Evolutionary conservation across 225 moss, liverwort and hornwort genomes (phyloP).

Genomic region (Physcomitrium patens): DNA sequence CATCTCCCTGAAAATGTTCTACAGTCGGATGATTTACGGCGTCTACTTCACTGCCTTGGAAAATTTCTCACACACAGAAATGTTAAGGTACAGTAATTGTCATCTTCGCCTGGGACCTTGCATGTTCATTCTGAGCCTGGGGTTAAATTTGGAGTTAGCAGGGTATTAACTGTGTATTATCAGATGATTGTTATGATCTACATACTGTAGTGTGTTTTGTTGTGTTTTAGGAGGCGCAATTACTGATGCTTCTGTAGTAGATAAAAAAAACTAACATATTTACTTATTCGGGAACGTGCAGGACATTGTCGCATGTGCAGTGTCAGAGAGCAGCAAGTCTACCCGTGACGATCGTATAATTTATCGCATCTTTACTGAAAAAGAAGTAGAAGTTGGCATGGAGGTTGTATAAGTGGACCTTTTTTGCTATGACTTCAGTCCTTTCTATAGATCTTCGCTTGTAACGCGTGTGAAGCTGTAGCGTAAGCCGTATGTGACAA

Average conservation of each 20-base stretch:
- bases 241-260: slow-evolving; percentile 6
- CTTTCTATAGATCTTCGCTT: slow-evolving; percentile 9
- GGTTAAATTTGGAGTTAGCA: slow-evolving; percentile 9
- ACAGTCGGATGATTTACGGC: slow-evolving; percentile 89
- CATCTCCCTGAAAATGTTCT: slow-evolving; percentile 18
- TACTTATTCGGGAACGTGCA: slow-evolving; percentile 36
- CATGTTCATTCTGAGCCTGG: neutral
- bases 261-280: slow-evolving; percentile 17
- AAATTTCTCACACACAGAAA: slow-evolving; percentile 82
- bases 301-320: slow-evolving; percentile 79
- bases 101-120: slow-evolving; percentile 22
- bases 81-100: slow-evolving; percentile 63
- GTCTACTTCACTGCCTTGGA: slow-evolving; percentile 81
- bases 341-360: slow-evolving; percentile 71
- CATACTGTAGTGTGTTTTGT: too few relatives aligned
- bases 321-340: slow-evolving; percentile 72
- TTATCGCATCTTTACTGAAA: slow-evolving; percentile 67
- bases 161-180: neutral
- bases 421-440: slow-evolving; percentile 25
- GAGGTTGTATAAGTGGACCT: slow-evolving; percentile 32
- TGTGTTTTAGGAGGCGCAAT: too few relatives aligned
- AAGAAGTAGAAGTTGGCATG: slow-evolving; percentile 48
- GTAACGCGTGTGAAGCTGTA: slow-evolving; percentile 27
- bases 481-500: slow-evolving; percentile 25
- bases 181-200: neutral